Evolutionary conservation across 441 rosid species (phyloP).

Genomic region (Raphanus hybrid): DNA sequence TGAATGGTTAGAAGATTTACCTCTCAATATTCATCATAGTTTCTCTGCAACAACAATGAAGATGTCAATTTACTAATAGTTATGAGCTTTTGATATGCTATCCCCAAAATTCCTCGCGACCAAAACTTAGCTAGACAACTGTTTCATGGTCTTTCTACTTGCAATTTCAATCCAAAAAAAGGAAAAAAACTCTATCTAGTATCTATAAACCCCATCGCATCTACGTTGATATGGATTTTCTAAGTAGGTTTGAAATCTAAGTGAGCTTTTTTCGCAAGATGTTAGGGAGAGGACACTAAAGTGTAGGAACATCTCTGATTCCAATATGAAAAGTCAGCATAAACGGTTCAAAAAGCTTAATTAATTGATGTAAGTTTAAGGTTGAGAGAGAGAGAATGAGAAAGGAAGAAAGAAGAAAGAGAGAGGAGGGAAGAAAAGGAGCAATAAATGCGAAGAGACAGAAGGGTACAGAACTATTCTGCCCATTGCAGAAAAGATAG

Average conservation of each 20-base stretch:
- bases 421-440: slow-evolving; percentile 18
- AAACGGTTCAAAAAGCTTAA: slow-evolving; percentile 38
- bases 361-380: slow-evolving; percentile 43
- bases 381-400: slow-evolving; percentile 30
- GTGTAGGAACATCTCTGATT: slow-evolving; percentile 32
- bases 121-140: background rate
- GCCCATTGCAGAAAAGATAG: slow-evolving; percentile 53
- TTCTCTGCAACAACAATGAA: background rate
- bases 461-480: slow-evolving; percentile 51
- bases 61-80: background rate
- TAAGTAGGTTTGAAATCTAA: slow-evolving; percentile 38
- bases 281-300: slow-evolving; percentile 25
- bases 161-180: background rate
- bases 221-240: slow-evolving; percentile 36
- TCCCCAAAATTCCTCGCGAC: background rate
- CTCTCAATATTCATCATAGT: background rate
- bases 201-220: slow-evolving; percentile 26
- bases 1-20: background rate
- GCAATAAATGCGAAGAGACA: slow-evolving; percentile 51
- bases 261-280: slow-evolving; percentile 22
- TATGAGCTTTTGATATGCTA: background rate
- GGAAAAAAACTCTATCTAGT: slow-evolving; percentile 14
- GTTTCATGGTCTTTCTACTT: background rate
- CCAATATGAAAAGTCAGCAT: slow-evolving; percentile 41
- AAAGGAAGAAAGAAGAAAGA: slow-evolving; percentile 8